Percentiles rank a stretch among this genome's conserved stretches.
These are phyloP conservation scores for Leucosporidium yakuticum DNA, from an alignment of 768 basidiomycete genomes.

Conservation along the genomic window DNA sequence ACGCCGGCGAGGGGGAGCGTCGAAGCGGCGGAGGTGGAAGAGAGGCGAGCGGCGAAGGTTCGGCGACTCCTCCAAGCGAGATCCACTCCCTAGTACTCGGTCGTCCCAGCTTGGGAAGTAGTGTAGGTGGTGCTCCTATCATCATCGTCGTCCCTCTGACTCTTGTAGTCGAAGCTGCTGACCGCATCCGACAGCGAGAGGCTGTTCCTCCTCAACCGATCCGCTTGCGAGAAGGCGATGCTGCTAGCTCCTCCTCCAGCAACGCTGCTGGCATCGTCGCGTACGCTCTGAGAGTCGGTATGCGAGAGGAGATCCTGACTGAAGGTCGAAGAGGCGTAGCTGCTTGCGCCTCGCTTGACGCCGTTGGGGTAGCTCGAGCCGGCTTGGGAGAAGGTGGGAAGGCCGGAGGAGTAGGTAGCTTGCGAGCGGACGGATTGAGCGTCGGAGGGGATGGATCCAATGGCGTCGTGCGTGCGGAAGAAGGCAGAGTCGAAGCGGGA, in stretches of 20 bases:
- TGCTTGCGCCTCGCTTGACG: conserved; percentile 50
- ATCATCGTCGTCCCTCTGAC: conserved; percentile 24
- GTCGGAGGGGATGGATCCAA: conserved; percentile 90
- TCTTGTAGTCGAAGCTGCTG: conserved; percentile 33
- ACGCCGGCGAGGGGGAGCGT: no score
- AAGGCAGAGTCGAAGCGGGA: conserved; percentile 93
- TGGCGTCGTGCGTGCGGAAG: conserved; percentile 88
- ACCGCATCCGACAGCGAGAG: conserved; percentile 50
- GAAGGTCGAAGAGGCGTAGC: conserved; percentile 56
- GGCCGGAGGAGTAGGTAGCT: conserved; percentile 86
- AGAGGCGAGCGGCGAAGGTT: not conserved
- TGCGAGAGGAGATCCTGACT: conserved; percentile 34
- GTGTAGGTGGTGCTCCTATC: conserved; percentile 19
- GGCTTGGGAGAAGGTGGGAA: conserved; percentile 69
- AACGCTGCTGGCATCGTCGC: conserved; percentile 63
- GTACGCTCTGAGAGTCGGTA: conserved; percentile 47
- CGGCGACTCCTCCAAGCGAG: no score
- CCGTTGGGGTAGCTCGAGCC: conserved; percentile 55
- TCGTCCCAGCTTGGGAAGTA: conserved; percentile 17
- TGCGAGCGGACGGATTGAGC: conserved; percentile 94
- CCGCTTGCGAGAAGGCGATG: conserved; percentile 84
- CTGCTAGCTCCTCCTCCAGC: conserved; percentile 43
- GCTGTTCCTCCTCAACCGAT: conserved; percentile 65
- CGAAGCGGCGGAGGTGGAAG: no score
- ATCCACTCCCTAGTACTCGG: conserved; percentile 23